Percentiles rank a stretch among this genome's conserved stretches.
Conservation (phyloP, 2,329 filamentous ascomycete genomes). For the Paraphaeosphaeria minitans region DNA sequence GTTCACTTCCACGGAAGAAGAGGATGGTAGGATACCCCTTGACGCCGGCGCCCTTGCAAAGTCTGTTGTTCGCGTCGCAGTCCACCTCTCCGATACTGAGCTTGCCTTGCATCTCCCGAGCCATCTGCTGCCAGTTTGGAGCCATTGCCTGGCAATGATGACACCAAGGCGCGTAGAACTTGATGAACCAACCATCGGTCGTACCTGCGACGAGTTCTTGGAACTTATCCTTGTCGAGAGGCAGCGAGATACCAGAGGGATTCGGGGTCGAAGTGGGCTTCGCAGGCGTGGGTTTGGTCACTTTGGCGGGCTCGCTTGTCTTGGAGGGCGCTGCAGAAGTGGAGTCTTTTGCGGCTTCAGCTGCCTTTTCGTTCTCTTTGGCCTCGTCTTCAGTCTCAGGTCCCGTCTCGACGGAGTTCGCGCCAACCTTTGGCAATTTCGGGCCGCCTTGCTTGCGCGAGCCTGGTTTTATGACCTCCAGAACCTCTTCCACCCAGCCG, state of each 20-base stretch:
- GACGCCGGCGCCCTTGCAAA: slow-evolving; percentile 91
- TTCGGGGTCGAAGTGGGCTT: slow-evolving; percentile 64
- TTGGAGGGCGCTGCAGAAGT: slow-evolving; percentile 29
- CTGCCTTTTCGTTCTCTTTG: slow-evolving; percentile 46
- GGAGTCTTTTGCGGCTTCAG: slow-evolving; percentile 21
- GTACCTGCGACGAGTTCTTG: slow-evolving; percentile 83
- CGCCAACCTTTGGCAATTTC: slow-evolving; percentile 74
- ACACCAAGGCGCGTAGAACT: slow-evolving; percentile 98
- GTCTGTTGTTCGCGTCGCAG: slow-evolving; percentile 79
- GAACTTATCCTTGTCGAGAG: slow-evolving; percentile 83
- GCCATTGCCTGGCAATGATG: slow-evolving; percentile 92
- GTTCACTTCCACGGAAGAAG: slow-evolving; percentile 90
- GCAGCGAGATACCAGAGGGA: slow-evolving; percentile 72
- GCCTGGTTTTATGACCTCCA: slow-evolving; percentile 81
- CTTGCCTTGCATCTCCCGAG: slow-evolving; percentile 85
- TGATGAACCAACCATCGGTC: slow-evolving; percentile 95
- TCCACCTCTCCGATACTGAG: slow-evolving; percentile 97
- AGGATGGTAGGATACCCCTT: slow-evolving; percentile 85
- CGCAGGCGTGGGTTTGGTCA: slow-evolving; percentile 47
- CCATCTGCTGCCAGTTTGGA: slow-evolving; percentile 86
- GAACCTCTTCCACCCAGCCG: slow-evolving; percentile 72
- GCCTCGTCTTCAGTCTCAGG: slow-evolving; percentile 43
- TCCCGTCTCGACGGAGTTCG: slow-evolving; percentile 53
- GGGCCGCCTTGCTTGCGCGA: slow-evolving; percentile 72
- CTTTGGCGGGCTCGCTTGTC: slow-evolving; percentile 31